Base-by-base conservation (phyloP, 2,329 filamentous ascomycete species). In the Beauveria sp. region DNA sequence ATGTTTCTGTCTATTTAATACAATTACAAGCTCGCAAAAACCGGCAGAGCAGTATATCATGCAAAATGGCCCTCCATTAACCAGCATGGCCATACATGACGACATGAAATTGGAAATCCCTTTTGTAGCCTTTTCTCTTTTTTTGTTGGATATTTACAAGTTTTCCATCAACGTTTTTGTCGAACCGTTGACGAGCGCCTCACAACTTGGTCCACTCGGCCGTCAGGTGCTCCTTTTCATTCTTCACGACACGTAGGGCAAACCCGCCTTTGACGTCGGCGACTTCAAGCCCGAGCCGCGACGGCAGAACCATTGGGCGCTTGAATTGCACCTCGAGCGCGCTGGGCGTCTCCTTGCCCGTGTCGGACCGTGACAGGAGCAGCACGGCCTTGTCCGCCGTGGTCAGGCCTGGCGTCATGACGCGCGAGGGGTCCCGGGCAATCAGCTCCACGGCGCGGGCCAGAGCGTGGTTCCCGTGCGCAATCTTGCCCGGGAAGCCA, bases 381-480 rank as follows among this genome's bases (percentile, higher is more conserved):
- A 40, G 42, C 51, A 31, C 20, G n/a, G 45, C 50, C 51, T 34
- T 49, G 55, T 63, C 56, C 14, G 45, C 43, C 8, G 42, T 45
- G 12, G 12, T 45, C 1, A 20, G 31, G n/a, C 48, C 60, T 1
- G 46, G 52, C 26, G 46, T 38, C 28, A 57, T 20, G 42, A 63
- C 50, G 7, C 54, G 45, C 24, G 26, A 18, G 16, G 61, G 61
- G 28, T 60, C 54, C 8, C 49, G 46, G 1, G 49, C 54, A 22
- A 62, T n/a, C 26, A 52, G 42, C 49, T 62, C 54, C 28, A 63
- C 49, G 22, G 56, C 49, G 2, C 62, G 52, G 18, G 62, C 62
- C 18, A 63, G 62, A 20, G 57, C 62, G 31, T 63, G 62, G 48
- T 63, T 63, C 3, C 62, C 62, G 48, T 63, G 62, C 26, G 62